Conservation (phyloP, 1,284 basidiomycete genomes). For the Cystobasidium pallidum region DNA sequence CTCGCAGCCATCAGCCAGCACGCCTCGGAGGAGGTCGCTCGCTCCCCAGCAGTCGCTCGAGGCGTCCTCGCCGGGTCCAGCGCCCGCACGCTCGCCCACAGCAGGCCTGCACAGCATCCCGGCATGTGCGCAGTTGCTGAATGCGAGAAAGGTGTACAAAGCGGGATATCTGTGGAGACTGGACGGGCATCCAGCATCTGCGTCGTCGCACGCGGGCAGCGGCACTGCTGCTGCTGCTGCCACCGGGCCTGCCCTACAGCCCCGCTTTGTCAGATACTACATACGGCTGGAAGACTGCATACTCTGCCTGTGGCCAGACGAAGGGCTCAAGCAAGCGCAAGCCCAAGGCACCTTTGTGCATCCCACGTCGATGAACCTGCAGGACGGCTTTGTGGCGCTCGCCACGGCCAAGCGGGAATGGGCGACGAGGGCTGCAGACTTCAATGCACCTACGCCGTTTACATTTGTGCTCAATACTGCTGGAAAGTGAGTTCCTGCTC, state of each 20-base stretch:
- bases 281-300: slow-evolving; percentile 42
- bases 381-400: slow-evolving; percentile 30
- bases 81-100: slow-evolving; percentile 24
- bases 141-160: slow-evolving; percentile 39
- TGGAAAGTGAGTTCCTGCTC: slow-evolving; percentile 36
- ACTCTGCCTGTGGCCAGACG: slow-evolving; percentile 40
- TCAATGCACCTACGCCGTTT: slow-evolving; percentile 28
- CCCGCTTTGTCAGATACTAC: slow-evolving; percentile 38
- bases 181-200: slow-evolving; percentile 18
- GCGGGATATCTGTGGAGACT: slow-evolving; percentile 38
- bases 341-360: slow-evolving; percentile 31
- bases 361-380: slow-evolving; percentile 35
- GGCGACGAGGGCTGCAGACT: background rate
- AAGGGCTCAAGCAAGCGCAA: slow-evolving; percentile 38
- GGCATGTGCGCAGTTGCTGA: slow-evolving; percentile 30
- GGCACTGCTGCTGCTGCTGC: background rate
- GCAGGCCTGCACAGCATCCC: slow-evolving; percentile 34
- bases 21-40: background rate
- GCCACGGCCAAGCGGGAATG: slow-evolving; percentile 27
- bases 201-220: slow-evolving; percentile 1
- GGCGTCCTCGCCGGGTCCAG: background rate
- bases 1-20: background rate
- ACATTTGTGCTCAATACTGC: slow-evolving; percentile 39
- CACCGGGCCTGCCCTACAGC: background rate
- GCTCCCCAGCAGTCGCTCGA: background rate